Evolutionary conservation across 2,329 filamentous ascomycete genomes (phyloP).

Genomic region (Pseudogymnoascus sp.): DNA sequence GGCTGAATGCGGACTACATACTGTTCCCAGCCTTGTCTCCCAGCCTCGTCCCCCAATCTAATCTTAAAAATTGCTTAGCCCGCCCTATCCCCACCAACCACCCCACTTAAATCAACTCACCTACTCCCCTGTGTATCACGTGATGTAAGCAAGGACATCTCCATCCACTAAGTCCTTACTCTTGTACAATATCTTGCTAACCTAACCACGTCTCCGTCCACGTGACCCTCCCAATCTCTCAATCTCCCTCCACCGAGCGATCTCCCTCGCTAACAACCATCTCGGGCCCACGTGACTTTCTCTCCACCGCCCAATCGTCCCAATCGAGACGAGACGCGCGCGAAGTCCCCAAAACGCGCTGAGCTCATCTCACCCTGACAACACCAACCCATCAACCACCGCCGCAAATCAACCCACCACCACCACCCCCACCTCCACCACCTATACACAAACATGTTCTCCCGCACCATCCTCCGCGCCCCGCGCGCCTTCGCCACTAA

Average conservation of each 20-base stretch:
- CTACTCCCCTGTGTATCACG: not conserved
- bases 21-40: not conserved
- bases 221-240: not conserved
- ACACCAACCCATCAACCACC: not conserved
- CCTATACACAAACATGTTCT: slow-evolving; percentile 1
- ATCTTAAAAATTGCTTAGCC: not conserved
- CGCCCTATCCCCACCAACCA: not conserved
- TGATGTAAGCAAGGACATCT: not conserved
- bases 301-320: not conserved
- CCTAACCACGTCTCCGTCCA: not conserved
- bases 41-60: not conserved
- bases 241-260: not conserved
- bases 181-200: too few species aligned
- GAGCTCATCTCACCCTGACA: slow-evolving; percentile 1
- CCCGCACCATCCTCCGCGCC: slow-evolving; percentile 18
- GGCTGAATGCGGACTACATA: not conserved
- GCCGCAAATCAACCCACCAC: not conserved
- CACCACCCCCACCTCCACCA: slow-evolving; percentile 3
- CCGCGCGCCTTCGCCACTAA: slow-evolving; percentile 34
- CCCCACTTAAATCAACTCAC: not conserved
- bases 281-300: not conserved
- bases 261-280: not conserved
- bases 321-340: slow-evolving; percentile 4
- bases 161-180: not conserved
- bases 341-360: not conserved